Percentiles rank a stretch among this genome's conserved stretches.
Conservation (phyloP, 441 rosid species). For the Corymbia citriodora region DNA sequence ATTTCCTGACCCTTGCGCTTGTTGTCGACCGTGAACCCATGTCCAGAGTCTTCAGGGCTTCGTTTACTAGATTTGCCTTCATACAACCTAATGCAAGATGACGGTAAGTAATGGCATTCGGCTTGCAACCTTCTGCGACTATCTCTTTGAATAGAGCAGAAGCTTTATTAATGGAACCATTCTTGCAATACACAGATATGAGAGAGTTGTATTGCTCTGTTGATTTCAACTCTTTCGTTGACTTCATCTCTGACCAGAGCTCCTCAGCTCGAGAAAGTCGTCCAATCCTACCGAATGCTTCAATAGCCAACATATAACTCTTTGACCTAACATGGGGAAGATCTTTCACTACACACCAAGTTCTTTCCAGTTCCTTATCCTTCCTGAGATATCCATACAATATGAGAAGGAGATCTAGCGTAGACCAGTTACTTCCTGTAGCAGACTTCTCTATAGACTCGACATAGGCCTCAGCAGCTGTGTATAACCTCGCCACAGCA, state of each 20-base stretch:
- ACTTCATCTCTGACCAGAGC: slow-evolving; percentile 71
- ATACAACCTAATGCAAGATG: slow-evolving; percentile 87
- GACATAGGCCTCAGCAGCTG: slow-evolving; percentile 67
- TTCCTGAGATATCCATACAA: slow-evolving; percentile 63
- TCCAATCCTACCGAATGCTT: slow-evolving; percentile 66
- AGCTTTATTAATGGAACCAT: slow-evolving; percentile 58
- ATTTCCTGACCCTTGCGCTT: slow-evolving; percentile 49
- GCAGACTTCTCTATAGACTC: slow-evolving; percentile 65
- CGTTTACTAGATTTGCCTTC: slow-evolving; percentile 48
- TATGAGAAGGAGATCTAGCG: slow-evolving; percentile 68
- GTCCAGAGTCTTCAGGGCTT: slow-evolving; percentile 64
- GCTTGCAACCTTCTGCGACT: slow-evolving; percentile 40
- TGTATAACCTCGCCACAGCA: slow-evolving; percentile 75
- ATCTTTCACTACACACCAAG: slow-evolving; percentile 48
- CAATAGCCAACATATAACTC: slow-evolving; percentile 62
- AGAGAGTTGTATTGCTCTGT: slow-evolving; percentile 72
- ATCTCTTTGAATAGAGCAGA: slow-evolving; percentile 55
- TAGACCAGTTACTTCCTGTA: slow-evolving; percentile 81
- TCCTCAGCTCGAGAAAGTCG: slow-evolving; percentile 56
- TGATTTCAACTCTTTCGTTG: slow-evolving; percentile 38
- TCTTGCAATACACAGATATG: slow-evolving; percentile 59
- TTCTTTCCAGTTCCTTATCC: slow-evolving; percentile 51
- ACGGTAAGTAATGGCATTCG: slow-evolving; percentile 73
- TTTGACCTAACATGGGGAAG: slow-evolving; percentile 51
- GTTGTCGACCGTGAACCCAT: slow-evolving; percentile 35